Conservation (phyloP, 805 yeast genomes). For the Lachancea fermentati region DNA sequence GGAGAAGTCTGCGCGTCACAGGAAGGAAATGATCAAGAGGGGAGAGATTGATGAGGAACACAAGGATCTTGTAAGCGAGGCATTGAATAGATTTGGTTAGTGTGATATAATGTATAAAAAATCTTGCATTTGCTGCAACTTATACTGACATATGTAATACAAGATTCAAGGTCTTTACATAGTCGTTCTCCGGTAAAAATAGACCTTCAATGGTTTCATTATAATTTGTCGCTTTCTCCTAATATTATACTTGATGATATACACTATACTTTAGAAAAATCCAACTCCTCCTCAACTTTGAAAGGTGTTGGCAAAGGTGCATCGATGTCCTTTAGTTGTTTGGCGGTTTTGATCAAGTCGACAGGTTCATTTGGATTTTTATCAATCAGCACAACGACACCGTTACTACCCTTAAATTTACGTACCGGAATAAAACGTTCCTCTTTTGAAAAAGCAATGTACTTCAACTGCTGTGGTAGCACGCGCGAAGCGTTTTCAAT, state of each 20-base stretch:
- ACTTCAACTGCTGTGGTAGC: constrained; percentile 80
- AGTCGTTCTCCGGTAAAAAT: too few species aligned
- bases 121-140: neutral
- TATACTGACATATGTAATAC: too few species aligned
- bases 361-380: constrained; percentile 53
- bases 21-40: constrained; percentile 38
- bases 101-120: neutral
- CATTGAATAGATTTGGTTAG: constrained; percentile 35
- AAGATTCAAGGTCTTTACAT: too few species aligned
- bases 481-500: constrained; percentile 81
- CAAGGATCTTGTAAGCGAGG: constrained; percentile 37
- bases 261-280: constrained; percentile 13
- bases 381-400: constrained; percentile 69
- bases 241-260: neutral
- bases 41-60: constrained; percentile 53
- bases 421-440: constrained; percentile 80
- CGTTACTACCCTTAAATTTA: constrained; percentile 61
- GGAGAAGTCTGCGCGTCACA: constrained; percentile 67
- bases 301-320: constrained; percentile 48
- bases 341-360: constrained; percentile 72
- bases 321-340: constrained; percentile 67
- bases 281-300: constrained; percentile 28
- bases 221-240: too few species aligned
- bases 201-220: too few species aligned
- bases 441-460: constrained; percentile 68